These are phyloP conservation scores for Dactylellina haptotyla DNA, from an alignment of 2,329 filamentous ascomycete genomes.

Conservation along the genomic window DNA sequence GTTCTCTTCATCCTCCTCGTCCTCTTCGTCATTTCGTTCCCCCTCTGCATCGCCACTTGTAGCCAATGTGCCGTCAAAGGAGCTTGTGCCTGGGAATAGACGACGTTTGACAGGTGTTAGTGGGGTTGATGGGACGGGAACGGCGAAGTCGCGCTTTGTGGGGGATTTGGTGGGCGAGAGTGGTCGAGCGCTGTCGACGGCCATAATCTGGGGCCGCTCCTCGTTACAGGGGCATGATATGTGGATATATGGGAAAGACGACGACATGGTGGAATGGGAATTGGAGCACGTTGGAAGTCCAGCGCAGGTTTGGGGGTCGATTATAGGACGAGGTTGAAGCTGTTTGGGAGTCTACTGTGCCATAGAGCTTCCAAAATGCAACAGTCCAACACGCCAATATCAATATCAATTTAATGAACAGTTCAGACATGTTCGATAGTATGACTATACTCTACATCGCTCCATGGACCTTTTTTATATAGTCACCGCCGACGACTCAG, in stretches of 20 bases:
- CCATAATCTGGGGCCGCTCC: constrained; percentile 59
- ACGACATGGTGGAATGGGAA: constrained; percentile 23
- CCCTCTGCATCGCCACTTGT: constrained; percentile 60
- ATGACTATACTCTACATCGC: too few species aligned
- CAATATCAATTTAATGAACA: not conserved
- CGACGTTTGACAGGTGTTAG: constrained; percentile 53
- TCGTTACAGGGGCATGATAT: constrained; percentile 73
- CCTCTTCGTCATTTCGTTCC: constrained; percentile 61
- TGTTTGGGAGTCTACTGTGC: constrained; percentile 14
- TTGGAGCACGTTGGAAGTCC: not conserved
- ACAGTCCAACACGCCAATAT: constrained; percentile 18
- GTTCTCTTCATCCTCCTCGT: constrained; percentile 75
- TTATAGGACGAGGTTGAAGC: constrained; percentile 4
- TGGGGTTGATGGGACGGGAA: not conserved
- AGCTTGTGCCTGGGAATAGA: constrained; percentile 46
- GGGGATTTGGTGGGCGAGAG: constrained; percentile 61
- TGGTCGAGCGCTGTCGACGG: constrained; percentile 48
- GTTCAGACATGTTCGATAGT: too few species aligned
- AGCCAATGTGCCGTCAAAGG: constrained; percentile 48
- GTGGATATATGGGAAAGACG: constrained; percentile 71
- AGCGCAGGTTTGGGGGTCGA: not conserved
- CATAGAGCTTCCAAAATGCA: constrained; percentile 20
- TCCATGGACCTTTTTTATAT: too few species aligned
- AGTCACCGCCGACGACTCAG: too few species aligned
- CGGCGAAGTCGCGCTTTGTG: constrained; percentile 60